Conservation (phyloP, 1,284 basidiomycete species). For the Laetiporus sulphureus region DNA sequence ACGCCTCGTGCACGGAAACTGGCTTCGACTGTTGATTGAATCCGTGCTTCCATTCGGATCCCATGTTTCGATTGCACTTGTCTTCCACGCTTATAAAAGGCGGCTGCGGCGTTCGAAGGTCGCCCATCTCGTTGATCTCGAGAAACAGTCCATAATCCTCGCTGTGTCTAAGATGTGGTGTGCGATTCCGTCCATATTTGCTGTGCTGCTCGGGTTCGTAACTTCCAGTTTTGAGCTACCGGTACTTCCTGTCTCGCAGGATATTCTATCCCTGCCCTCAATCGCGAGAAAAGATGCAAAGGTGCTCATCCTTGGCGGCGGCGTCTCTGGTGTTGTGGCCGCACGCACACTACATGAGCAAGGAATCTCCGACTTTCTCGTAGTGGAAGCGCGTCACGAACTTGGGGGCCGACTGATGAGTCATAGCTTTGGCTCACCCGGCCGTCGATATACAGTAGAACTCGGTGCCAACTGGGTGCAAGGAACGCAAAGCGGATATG, state of each 20-base stretch:
- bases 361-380: conserved; percentile 53
- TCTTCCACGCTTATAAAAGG: too few species aligned
- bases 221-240: too few species aligned
- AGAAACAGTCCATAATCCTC: too few species aligned
- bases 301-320: conserved; percentile 55
- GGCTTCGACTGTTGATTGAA: too few species aligned
- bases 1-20: too few species aligned
- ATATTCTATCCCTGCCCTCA: background rate
- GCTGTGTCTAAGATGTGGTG: too few species aligned
- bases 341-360: conserved; percentile 52
- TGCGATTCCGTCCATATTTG: too few species aligned
- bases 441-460: conserved; percentile 41
- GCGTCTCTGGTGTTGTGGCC: conserved; percentile 59
- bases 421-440: conserved; percentile 34
- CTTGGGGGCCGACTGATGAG: conserved; percentile 58
- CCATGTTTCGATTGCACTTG: too few species aligned
- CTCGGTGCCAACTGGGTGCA: conserved; percentile 70
- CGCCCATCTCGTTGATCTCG: too few species aligned
- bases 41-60: too few species aligned
- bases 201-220: too few species aligned
- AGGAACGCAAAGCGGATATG: conserved; percentile 47
- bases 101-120: too few species aligned
- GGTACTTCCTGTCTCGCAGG: conserved; percentile 12
- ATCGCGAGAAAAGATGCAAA: conserved; percentile 18
- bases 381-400: conserved; percentile 53